These are phyloP conservation scores for Apostasia shenzhenica DNA, from an alignment of 106 monocot species.

Conservation along the genomic window DNA sequence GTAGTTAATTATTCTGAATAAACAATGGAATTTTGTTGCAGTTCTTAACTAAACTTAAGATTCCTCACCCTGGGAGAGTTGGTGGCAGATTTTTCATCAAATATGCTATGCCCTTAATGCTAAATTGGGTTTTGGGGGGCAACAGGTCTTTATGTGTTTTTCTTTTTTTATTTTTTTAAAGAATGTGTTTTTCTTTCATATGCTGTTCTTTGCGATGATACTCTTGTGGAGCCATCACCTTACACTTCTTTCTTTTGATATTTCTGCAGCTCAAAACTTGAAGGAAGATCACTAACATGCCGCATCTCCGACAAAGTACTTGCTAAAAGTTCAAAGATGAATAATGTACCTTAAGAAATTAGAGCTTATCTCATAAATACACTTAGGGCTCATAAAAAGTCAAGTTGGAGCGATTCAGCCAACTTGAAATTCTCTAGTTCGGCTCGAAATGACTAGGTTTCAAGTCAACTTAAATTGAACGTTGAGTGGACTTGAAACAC, in stretches of 20 bases:
- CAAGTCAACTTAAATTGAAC: too few species aligned
- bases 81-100: constrained; percentile 95
- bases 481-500: too few species aligned
- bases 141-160: constrained; percentile 53
- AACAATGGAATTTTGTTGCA: constrained; percentile 13
- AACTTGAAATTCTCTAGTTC: too few species aligned
- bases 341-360: too few species aligned
- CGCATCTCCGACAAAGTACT: constrained; percentile 87
- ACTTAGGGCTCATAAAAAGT: too few species aligned
- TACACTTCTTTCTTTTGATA: too few species aligned
- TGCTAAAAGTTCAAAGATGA: neutral
- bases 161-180: neutral
- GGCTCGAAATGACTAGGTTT: too few species aligned
- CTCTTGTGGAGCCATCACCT: too few species aligned
- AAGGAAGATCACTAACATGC: constrained; percentile 75
- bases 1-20: neutral
- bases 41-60: constrained; percentile 81
- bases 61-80: constrained; percentile 98
- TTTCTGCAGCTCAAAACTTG: constrained; percentile 73
- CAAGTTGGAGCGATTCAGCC: too few species aligned
- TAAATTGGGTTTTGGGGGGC: constrained; percentile 93
- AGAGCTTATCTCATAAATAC: too few species aligned
- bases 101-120: constrained; percentile 81
- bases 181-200: neutral
- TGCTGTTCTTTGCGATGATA: too few species aligned